phyloP scores from a whole-genome alignment of 2,329 filamentous ascomycete genomes.

The Ceratocystis albifundus region DNA sequence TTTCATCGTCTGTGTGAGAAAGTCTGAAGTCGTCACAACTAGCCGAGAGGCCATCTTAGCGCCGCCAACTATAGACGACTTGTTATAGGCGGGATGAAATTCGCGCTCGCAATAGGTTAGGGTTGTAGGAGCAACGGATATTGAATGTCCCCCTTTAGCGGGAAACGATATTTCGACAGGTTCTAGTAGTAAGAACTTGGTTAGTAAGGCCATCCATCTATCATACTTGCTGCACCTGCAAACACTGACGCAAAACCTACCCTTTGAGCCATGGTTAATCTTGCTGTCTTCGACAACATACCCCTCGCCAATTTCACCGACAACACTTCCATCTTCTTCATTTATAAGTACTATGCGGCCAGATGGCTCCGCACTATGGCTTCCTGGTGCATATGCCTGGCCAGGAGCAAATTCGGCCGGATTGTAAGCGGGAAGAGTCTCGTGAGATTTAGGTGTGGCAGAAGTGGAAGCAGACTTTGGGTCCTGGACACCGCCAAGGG shows the following conservation, averaged over 20 bases:
- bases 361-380: conserved; percentile 40
- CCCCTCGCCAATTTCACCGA: conserved; percentile 77
- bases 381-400: conserved; percentile 60
- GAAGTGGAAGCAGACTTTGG: not conserved
- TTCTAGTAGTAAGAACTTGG: conserved; percentile 33
- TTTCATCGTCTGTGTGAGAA: conserved; percentile 66
- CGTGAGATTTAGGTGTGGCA: conserved; percentile 27
- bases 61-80: conserved; percentile 73
- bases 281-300: conserved; percentile 67
- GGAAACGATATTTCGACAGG: conserved; percentile 71
- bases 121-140: conserved; percentile 53
- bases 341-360: conserved; percentile 87
- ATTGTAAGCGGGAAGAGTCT: conserved; percentile 57
- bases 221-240: not conserved
- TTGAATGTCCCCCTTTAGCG: conserved; percentile 51
- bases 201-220: conserved; percentile 1
- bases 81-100: conserved; percentile 82
- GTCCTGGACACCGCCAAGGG: conserved; percentile 21
- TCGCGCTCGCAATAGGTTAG: conserved; percentile 64
- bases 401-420: conserved; percentile 70
- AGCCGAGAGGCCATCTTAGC: conserved; percentile 81
- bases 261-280: conserved; percentile 80
- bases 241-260: conserved; percentile 37
- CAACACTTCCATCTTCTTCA: conserved; percentile 89
- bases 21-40: conserved; percentile 76